A percentile compares a stretch with the other conserved stretches of the same genome.
Conservation (phyloP, 805 yeast species). For the Cephaloascus albidus region DNA sequence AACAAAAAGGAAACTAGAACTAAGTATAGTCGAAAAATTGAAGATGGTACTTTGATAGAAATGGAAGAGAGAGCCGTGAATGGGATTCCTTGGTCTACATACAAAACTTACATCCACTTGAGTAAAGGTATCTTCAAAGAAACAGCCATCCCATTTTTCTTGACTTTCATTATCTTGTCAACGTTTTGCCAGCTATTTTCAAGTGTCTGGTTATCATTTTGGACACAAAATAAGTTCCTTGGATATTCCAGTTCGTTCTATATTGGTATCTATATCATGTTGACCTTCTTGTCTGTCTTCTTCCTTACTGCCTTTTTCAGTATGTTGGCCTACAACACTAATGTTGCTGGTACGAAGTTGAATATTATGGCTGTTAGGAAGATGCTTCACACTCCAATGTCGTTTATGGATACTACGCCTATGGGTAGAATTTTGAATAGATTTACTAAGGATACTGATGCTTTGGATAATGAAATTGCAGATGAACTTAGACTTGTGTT, state of each 20-base stretch:
- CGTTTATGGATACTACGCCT: constrained; percentile 32
- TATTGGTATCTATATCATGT: constrained; percentile 22
- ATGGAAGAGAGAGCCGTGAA: constrained; percentile 19
- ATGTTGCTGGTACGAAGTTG: constrained; percentile 22
- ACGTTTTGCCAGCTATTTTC: constrained; percentile 29
- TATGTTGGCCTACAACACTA: constrained; percentile 32
- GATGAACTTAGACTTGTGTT: constrained; percentile 30
- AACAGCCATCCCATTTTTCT: not conserved
- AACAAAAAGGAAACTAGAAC: not conserved
- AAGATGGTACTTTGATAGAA: constrained; percentile 12
- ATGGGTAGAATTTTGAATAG: constrained; percentile 33
- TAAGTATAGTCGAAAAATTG: not conserved
- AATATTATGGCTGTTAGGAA: constrained; percentile 26
- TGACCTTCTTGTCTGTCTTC: constrained; percentile 26
- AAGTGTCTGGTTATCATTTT: constrained; percentile 33
- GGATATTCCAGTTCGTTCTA: constrained; percentile 19
- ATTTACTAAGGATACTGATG: constrained; percentile 34
- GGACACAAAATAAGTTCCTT: constrained; percentile 25
- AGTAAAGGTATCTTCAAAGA: constrained; percentile 14
- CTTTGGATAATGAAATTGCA: constrained; percentile 34
- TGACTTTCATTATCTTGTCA: constrained; percentile 10
- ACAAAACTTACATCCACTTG: constrained; percentile 11
- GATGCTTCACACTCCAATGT: constrained; percentile 32
- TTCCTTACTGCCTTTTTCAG: constrained; percentile 29
- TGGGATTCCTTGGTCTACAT: constrained; percentile 12